A percentile compares a stretch with the other conserved stretches of the same genome.
These are phyloP conservation scores for Metschnikowia dekortorum DNA, from an alignment of 805 yeast genomes.

Conservation along the genomic window DNA sequence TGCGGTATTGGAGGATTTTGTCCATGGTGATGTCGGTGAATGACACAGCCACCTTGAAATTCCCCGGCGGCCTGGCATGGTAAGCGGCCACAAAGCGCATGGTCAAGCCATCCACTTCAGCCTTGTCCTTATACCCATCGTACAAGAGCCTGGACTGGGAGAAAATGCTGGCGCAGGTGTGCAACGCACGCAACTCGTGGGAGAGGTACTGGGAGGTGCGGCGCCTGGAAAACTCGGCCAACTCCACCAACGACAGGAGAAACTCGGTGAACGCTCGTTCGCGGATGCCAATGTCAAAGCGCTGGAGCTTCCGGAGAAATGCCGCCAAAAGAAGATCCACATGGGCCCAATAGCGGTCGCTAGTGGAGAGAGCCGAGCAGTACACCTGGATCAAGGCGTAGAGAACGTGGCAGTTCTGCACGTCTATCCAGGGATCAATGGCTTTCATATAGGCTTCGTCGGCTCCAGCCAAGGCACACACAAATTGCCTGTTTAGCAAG, in stretches of 20 bases:
- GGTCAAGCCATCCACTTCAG: slow-evolving; percentile 8
- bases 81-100: slow-evolving; percentile 5
- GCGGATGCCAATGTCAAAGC: slow-evolving; percentile 18
- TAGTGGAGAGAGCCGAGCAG: slow-evolving; percentile 17
- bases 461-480: slow-evolving; percentile 18
- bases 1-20: slow-evolving; percentile 3
- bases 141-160: slow-evolving; percentile 18
- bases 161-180: slow-evolving; percentile 13
- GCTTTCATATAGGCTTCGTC: slow-evolving; percentile 15
- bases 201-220: slow-evolving; percentile 1
- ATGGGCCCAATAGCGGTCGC: slow-evolving; percentile 27
- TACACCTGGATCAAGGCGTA: slow-evolving; percentile 30
- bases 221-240: slow-evolving; percentile 4
- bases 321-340: slow-evolving; percentile 22
- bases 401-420: slow-evolving; percentile 18
- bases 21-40: slow-evolving; percentile 8
- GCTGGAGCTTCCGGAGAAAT: slow-evolving; percentile 13
- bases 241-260: slow-evolving; percentile 17
- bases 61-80: not conserved
- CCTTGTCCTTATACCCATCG: slow-evolving; percentile 34
- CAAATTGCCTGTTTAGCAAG: slow-evolving; percentile 24
- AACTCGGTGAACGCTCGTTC: slow-evolving; percentile 22
- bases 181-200: slow-evolving; percentile 6
- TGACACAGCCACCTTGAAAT: not conserved
- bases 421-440: slow-evolving; percentile 22